These are phyloP conservation scores for Choiromyces venosus DNA, from an alignment of 495 filamentous ascomycete species.

Conservation along the genomic window DNA sequence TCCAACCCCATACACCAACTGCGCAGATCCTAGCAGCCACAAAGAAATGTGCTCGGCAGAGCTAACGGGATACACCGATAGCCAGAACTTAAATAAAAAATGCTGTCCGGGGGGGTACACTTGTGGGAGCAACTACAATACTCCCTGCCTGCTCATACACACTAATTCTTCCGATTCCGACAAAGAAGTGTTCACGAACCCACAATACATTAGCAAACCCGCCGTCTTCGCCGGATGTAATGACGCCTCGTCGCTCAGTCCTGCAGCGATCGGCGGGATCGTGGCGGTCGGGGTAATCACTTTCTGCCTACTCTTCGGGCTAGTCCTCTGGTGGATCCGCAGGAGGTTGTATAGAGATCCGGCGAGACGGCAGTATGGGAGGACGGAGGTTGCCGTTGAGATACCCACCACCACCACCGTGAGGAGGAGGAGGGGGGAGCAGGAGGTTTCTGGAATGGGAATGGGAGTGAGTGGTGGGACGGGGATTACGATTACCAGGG, in stretches of 20 bases:
- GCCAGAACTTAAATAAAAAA: slow-evolving; percentile 18
- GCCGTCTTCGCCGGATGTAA: slow-evolving; percentile 32
- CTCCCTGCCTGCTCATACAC: slow-evolving; percentile 20
- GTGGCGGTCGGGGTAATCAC: slow-evolving; percentile 18
- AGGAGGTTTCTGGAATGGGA: neutral
- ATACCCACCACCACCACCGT: neutral
- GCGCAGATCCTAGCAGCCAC: slow-evolving; percentile 22
- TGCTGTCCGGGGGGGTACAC: slow-evolving; percentile 30
- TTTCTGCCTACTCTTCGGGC: slow-evolving; percentile 12
- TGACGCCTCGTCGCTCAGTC: slow-evolving; percentile 11
- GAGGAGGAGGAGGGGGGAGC: no score
- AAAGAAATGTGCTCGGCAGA: slow-evolving; percentile 25
- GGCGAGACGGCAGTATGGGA: neutral
- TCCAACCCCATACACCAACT: slow-evolving; percentile 24
- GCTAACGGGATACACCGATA: slow-evolving; percentile 9
- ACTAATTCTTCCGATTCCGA: slow-evolving; percentile 22
- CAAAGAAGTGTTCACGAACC: slow-evolving; percentile 24
- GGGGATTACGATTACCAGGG: slow-evolving; percentile 24
- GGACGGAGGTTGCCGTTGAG: neutral
- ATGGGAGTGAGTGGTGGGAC: slow-evolving; percentile 8
- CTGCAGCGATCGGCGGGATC: slow-evolving; percentile 16
- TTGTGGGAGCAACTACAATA: slow-evolving; percentile 16
- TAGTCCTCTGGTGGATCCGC: slow-evolving; percentile 18
- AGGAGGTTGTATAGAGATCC: slow-evolving; percentile 27
- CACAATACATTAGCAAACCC: slow-evolving; percentile 15